Conservation (phyloP, 192 early-diverging fungal genomes). For the Gamsiella multidivaricata region DNA sequence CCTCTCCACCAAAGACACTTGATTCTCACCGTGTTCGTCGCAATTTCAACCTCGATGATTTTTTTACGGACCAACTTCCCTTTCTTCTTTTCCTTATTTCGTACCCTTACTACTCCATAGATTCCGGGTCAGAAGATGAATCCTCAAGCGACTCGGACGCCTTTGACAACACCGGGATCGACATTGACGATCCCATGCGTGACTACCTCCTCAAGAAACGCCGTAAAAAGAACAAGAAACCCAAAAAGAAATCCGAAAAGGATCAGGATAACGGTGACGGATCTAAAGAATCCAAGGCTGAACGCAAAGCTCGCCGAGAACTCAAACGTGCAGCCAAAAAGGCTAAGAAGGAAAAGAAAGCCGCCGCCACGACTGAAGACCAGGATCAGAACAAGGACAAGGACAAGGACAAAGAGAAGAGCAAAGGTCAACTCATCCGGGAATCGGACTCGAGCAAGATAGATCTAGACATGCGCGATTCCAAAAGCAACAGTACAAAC, state of each 20-base stretch:
- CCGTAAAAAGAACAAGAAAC: slow-evolving; percentile 61
- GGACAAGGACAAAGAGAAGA: background rate
- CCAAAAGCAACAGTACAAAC: slow-evolving; percentile 1
- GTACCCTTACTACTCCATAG: too few relatives aligned
- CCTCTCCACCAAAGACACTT: slow-evolving; percentile 69
- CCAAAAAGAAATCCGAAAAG: slow-evolving; percentile 39
- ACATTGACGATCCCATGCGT: slow-evolving; percentile 81
- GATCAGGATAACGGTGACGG: slow-evolving; percentile 21
- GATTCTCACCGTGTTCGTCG: too few relatives aligned
- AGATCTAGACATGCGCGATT: too few relatives aligned
- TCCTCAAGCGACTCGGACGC: slow-evolving; percentile 41
- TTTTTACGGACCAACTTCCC: too few relatives aligned
- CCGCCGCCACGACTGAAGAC: background rate
- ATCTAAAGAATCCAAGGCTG: slow-evolving; percentile 44
- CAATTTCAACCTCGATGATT: too few relatives aligned
- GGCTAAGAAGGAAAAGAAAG: slow-evolving; percentile 20
- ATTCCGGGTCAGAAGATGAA: slow-evolving; percentile 28
- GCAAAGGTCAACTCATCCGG: too few relatives aligned
- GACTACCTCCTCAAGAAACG: slow-evolving; percentile 73
- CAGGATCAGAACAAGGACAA: slow-evolving; percentile 2
- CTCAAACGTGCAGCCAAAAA: slow-evolving; percentile 31
- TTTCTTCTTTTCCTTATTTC: too few relatives aligned
- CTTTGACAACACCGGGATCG: slow-evolving; percentile 65
- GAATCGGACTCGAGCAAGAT: too few relatives aligned
- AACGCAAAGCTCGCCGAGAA: slow-evolving; percentile 32